phyloP scores from a whole-genome alignment of 768 basidiomycete genomes.

The Cubamyces sp. region DNA sequence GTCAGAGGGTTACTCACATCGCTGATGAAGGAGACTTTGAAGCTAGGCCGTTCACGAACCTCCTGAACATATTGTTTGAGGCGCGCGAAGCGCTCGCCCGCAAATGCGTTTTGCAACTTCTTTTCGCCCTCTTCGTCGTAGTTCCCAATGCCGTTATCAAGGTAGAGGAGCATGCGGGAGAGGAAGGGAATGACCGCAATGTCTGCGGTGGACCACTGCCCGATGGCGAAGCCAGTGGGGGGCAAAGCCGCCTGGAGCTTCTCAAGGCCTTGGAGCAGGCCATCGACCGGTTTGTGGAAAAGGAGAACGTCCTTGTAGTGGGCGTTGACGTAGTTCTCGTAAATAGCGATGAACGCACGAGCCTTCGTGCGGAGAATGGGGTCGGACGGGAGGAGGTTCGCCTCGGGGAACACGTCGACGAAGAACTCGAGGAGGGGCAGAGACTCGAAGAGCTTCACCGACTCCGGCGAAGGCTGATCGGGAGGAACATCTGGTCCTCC shows the following conservation, averaged over 20 bases:
- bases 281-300: constrained; percentile 48
- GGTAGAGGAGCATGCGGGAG: constrained; percentile 47
- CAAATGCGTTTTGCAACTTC: constrained; percentile 46
- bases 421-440: constrained; percentile 67
- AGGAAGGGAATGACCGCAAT: constrained; percentile 64
- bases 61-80: constrained; percentile 52
- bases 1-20: constrained; percentile 40
- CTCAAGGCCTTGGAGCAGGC: constrained; percentile 47
- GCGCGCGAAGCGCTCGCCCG: constrained; percentile 49
- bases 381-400: constrained; percentile 55
- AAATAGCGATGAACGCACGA: constrained; percentile 62
- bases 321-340: constrained; percentile 47
- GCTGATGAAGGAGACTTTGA: constrained; percentile 52
- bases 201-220: constrained; percentile 63
- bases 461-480: constrained; percentile 59
- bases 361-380: constrained; percentile 58
- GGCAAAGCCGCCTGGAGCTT: constrained; percentile 54
- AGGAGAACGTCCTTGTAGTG: constrained; percentile 41
- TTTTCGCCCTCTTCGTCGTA: constrained; percentile 53
- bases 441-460: constrained; percentile 63
- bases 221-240: constrained; percentile 47
- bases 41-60: constrained; percentile 53
- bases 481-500: constrained; percentile 62
- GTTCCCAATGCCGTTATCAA: constrained; percentile 54
- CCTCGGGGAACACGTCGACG: constrained; percentile 57